Evolutionary conservation across 164 flowering plant genomes (phyloP), one percentile per base, ranked within the genome.

Genomic region (Tetracentron sinense): DNA sequence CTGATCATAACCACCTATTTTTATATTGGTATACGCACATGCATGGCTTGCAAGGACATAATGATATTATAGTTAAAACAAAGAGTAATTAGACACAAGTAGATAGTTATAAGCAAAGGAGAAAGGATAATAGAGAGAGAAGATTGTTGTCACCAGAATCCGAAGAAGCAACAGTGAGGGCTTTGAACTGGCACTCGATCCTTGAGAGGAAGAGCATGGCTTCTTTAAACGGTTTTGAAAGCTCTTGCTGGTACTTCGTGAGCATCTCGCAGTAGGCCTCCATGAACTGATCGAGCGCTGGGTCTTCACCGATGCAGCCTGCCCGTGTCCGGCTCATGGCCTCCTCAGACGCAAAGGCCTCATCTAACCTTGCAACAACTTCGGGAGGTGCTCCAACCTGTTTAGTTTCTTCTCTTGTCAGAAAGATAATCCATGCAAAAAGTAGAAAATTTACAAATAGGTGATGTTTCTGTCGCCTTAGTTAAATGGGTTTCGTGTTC

Each of bases 201-300:
- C 80, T 82, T 14, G 85, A 82, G 25, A 95, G 81, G 64, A 95
- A 92, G 31, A 81, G 69, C 97, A 90, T 92, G 74, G 96, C 97
- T 74, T 94, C 97, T 52, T 89, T 85, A 61, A 89, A 83, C 47
- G 99, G 97, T 66, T 90, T 91, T 0, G 92, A 78, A 56, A 94
- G 90, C 68, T 91, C 99, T 74, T 91, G 90, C 71, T 85, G 89
- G 49, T 94, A 94, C 72, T 91, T 94, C 8, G 72, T 76, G 42
- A 94, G 83, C 99, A 91, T 91, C 78, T 94, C 99, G 65, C 93
- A 94, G 76, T 94, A 94, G 0, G 99, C 97, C 55, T 94, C 99
- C 99, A 94, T 94, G 80, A 94, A 94, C 72, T 94, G 99, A 75
- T 95, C 99, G 15, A 95, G 86, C 2, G 79, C 88, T 7, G 99